Conservation (phyloP, 305 asterid species). For the Fraxinus angustifolia region DNA sequence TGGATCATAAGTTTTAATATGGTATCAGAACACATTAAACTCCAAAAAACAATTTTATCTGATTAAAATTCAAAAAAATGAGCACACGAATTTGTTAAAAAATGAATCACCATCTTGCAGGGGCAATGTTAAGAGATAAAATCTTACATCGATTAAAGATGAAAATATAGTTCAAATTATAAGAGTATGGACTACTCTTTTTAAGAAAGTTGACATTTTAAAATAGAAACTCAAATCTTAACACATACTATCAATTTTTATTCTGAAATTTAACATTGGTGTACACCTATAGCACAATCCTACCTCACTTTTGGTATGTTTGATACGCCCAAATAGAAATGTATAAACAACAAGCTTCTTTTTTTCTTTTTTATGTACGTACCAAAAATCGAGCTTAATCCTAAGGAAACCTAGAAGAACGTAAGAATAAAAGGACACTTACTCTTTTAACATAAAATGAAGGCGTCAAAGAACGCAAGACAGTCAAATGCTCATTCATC, state of each 20-base stretch:
- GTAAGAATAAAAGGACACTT: constrained; percentile 4
- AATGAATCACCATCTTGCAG: background rate
- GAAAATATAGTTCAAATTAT: too few species aligned
- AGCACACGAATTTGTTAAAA: too few species aligned
- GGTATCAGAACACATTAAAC: too few species aligned
- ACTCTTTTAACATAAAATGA: constrained; percentile 83
- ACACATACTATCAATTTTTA: background rate
- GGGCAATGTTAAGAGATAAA: background rate
- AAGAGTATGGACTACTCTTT: background rate
- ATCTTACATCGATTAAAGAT: background rate
- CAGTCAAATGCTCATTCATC: constrained; percentile 76
- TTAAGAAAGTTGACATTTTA: too few species aligned
- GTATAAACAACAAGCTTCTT: background rate
- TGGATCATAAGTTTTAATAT: too few species aligned
- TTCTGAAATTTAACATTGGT: background rate
- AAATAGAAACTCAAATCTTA: too few species aligned
- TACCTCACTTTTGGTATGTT: background rate
- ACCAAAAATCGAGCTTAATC: background rate
- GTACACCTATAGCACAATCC: background rate
- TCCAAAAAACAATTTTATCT: background rate
- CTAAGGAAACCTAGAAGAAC: background rate
- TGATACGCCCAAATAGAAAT: background rate
- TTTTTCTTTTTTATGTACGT: background rate
- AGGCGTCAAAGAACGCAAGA: constrained; percentile 82
- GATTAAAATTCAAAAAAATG: too few species aligned